phyloP scores from a whole-genome alignment of 352 stramenopile species.

The Phytopythium kandeliae region DNA sequence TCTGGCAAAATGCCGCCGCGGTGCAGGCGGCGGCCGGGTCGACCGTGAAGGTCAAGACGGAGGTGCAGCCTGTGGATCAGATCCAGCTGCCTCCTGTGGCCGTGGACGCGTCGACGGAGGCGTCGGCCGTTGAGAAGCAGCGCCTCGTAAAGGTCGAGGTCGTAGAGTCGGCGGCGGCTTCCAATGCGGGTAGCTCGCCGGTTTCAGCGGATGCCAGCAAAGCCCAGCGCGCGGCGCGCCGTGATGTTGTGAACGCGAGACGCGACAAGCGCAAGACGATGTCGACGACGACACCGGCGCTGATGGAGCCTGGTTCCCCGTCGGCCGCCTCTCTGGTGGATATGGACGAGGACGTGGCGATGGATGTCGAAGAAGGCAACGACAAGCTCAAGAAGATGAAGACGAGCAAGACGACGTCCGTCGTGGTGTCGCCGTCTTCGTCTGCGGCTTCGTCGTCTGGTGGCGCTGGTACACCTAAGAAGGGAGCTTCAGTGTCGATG shows the following conservation, averaged over 20 bases:
- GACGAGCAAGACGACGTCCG: slow-evolving; percentile 47
- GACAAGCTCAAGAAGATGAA: slow-evolving; percentile 75
- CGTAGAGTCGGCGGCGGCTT: slow-evolving; percentile 2
- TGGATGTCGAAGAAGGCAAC: slow-evolving; percentile 9
- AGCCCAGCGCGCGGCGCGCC: slow-evolving; percentile 55
- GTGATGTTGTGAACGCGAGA: slow-evolving; percentile 60
- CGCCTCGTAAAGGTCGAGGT: slow-evolving; percentile 58
- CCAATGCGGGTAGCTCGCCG: slow-evolving; percentile 4
- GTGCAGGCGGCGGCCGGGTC: not conserved
- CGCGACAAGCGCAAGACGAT: slow-evolving; percentile 76
- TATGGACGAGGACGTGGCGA: slow-evolving; percentile 3
- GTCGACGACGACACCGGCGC: slow-evolving; percentile 9
- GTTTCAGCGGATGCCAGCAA: slow-evolving; percentile 27
- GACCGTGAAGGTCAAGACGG: slow-evolving; percentile 19
- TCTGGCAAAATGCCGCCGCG: slow-evolving; percentile 41
- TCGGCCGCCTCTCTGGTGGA: slow-evolving; percentile 7
- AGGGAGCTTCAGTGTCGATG: slow-evolving; percentile 1
- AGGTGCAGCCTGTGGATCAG: slow-evolving; percentile 46
- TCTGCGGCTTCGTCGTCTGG: not conserved
- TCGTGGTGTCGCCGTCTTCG: slow-evolving; percentile 11
- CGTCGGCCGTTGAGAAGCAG: slow-evolving; percentile 27
- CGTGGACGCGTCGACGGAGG: slow-evolving; percentile 12
- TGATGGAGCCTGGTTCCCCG: not conserved
- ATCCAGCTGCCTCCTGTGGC: slow-evolving; percentile 42
- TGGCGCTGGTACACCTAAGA: slow-evolving; percentile 10